Evolutionary conservation across 352 stramenopile genomes (phyloP), one percentile per base, ranked within the genome.

Genomic region (Globisporangium nodosum): DNA sequence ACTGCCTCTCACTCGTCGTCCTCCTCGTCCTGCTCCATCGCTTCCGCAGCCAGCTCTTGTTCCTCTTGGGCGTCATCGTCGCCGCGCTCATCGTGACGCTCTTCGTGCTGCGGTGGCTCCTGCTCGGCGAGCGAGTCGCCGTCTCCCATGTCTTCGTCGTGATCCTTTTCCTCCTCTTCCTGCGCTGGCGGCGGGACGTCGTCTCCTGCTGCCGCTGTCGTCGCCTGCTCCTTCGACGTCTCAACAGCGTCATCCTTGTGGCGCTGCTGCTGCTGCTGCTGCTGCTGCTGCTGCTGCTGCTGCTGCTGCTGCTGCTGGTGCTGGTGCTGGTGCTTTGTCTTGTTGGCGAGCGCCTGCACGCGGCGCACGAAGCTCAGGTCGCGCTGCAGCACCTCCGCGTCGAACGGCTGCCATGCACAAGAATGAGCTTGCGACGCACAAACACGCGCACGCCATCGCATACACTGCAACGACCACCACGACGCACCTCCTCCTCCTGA

Each of bases 331-430:
- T 74, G 58, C 49, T 68, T 67, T 16, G 72, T 76, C 64, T 84
- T 88, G 5, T 65, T 60, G 2, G 70, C 61, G 16, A 91, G 71
- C 31, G 70, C 71, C 37, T 89, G 73, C 33, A 89, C 67, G 51
- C 78, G 73, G 18, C 77, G 73, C 43, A 88, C 63, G 33, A 91
- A 76, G n/a, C 64, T 78, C 54, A 86, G 33, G 49, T 88, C 81
- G 56, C 77, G 64, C 47, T 71, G 61, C 13, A 88, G 35, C 2
- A 73, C 64, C 8, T 74, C 67, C 7, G 68, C 61, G 39, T 89
- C 69, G 49, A 78, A 71, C 64, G 83, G 70, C 74, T 90, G 40
- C 24, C 3, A 52, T 45, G 8, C 31, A 56, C 40, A 42, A 42
- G 35, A 42, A 9, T 42, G 35, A 42, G 35, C 35, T 42, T 15